phyloP scores from a whole-genome alignment of 2,329 filamentous ascomycete species.

The Verticillium alfalfae region DNA sequence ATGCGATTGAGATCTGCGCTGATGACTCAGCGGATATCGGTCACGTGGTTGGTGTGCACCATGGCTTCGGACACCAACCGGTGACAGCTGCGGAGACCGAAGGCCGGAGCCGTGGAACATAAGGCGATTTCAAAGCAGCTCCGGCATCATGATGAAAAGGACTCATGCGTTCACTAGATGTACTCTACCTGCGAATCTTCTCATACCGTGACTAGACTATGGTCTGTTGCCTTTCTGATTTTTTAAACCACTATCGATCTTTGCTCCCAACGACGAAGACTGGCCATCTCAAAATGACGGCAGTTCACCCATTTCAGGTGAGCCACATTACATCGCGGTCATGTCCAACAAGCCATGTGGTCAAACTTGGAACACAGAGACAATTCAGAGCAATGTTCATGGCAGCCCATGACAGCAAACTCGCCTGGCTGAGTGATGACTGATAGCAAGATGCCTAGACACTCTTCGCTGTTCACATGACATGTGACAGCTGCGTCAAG shows the following conservation, averaged over 20 bases:
- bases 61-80: not conserved
- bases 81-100: conserved; percentile 2
- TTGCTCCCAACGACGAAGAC: conserved; percentile 5
- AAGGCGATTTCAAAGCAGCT: conserved; percentile 31
- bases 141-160: conserved; percentile 11
- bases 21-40: not conserved
- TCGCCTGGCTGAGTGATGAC: conserved; percentile 1
- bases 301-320: conserved; percentile 17
- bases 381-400: not conserved
- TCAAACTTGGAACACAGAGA: not conserved
- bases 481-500: conserved; percentile 83
- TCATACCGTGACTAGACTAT: not conserved
- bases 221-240: conserved; percentile 9
- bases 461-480: conserved; percentile 90
- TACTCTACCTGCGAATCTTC: not conserved
- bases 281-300: conserved; percentile 13
- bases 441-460: conserved; percentile 55
- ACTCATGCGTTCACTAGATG: not conserved
- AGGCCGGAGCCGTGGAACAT: conserved; percentile 1
- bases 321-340: not conserved
- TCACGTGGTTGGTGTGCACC: not conserved
- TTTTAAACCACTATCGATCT: conserved; percentile 10
- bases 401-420: too few species aligned
- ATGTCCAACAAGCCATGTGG: not conserved
- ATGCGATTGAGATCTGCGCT: not conserved